Base-by-base conservation (phyloP, 83 land plant genomes). In the Picea abies region DNA sequence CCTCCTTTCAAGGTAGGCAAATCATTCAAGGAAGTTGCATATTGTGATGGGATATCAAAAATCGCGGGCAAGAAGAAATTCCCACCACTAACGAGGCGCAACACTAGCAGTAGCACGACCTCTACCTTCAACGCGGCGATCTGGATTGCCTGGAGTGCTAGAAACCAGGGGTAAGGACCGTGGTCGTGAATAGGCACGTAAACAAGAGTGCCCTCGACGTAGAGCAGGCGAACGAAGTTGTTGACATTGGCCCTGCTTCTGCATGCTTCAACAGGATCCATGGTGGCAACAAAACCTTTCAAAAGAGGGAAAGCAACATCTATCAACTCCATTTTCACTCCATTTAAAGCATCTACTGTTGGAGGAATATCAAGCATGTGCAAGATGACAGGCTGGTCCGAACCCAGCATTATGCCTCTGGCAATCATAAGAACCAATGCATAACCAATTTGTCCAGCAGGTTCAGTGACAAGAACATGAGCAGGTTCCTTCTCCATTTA, bases 351-450 rank as follows among this genome's bases (percentile, higher is more conserved):
- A 86, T 97, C 99, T 12, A 94, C 98, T 81, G 98, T 98, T 61
- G 96, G 96, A 37, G 98, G 91, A 84, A 97, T 95, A 84, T 97
- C 99, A 79, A 97, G 93, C 99, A 97, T 94, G 86, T 97, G 99
- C 85, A 97, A 77, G 39, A 97, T 97, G 25, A 97, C 97, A 12
- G 98, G 99, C 87, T 97, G 98, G 82, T 94, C 97, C 65, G 95
- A 64, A 47, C 99, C 99, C 82, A 97, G 66, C 98, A 95, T 95
- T 49, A 91, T 88, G 22, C 99, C 98, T 77, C 99, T 90, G 5
- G 99, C 99, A 86, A 97, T 86, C 99, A 97, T 97, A 4, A 98
- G 98, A 5, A 97, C 99, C 47, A 97, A 94, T 12, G 99, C 98
- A 89, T 97, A 97, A 6, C 98, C 98, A 67, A 97, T 97, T 95